A percentile compares a stretch with the other conserved stretches of the same genome.
Conservation (phyloP, 306 rosid species). For the Cucurbita maxima region DNA sequence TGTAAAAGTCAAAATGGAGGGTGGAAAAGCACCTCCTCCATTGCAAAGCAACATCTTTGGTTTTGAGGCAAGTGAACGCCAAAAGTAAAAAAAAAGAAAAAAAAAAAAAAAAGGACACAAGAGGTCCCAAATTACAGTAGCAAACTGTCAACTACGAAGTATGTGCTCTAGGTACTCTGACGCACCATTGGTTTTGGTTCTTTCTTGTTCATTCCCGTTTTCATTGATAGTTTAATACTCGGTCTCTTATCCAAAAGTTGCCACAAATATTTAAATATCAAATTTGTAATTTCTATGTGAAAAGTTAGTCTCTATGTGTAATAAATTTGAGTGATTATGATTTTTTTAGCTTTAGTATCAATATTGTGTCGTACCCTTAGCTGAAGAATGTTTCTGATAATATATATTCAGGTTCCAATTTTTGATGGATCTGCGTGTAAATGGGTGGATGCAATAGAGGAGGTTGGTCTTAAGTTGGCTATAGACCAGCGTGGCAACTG, state of each 20-base stretch:
- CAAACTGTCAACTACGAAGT: neutral
- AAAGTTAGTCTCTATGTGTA: neutral
- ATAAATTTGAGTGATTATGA: neutral
- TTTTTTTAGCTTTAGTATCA: neutral
- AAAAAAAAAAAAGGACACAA: too few relatives aligned
- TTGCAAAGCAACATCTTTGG: neutral
- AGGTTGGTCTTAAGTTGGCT: conserved; percentile 58
- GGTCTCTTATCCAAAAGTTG: neutral
- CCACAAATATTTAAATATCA: neutral
- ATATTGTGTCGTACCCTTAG: neutral
- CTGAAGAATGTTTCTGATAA: conserved; percentile 11
- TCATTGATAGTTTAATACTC: neutral
- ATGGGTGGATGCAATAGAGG: conserved; percentile 62
- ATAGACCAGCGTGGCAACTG: conserved; percentile 29
- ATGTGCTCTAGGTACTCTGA: neutral
- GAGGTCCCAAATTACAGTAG: neutral
- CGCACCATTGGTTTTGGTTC: neutral
- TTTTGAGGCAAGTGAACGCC: neutral
- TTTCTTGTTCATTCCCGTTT: neutral
- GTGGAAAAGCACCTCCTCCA: neutral
- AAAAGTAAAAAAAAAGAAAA: neutral
- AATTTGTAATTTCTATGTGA: neutral
- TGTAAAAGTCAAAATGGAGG: neutral
- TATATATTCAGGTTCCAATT: conserved; percentile 56
- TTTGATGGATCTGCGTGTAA: conserved; percentile 80